Percentiles rank a stretch among this genome's conserved stretches.
Conservation (phyloP, 129 eudicot species). For the Pittosporum tobira region DNA sequence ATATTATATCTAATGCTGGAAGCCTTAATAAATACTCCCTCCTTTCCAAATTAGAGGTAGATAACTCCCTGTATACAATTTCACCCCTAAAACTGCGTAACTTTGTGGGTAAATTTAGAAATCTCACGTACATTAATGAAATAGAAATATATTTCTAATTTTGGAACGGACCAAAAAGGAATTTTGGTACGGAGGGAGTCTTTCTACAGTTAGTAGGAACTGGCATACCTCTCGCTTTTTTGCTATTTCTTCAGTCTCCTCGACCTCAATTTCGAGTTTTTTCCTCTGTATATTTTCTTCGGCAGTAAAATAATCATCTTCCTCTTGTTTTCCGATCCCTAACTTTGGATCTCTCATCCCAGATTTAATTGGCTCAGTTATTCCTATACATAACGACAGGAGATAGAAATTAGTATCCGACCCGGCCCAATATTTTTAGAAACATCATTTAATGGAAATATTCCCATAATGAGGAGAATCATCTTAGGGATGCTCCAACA, state of each 20-base stretch:
- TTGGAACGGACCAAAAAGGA: no score
- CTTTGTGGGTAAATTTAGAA: no score
- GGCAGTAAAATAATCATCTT: constrained; percentile 91
- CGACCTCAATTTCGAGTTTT: constrained; percentile 86
- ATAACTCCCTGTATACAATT: no score
- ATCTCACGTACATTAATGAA: no score
- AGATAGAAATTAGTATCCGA: not conserved
- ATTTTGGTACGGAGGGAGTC: no score
- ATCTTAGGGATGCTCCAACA: not conserved
- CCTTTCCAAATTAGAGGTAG: no score
- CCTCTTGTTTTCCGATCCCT: constrained; percentile 91
- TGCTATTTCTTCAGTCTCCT: constrained; percentile 81
- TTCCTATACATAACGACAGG: constrained; percentile 38
- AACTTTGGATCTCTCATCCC: constrained; percentile 89
- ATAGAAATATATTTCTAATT: no score
- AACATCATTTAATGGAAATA: not conserved
- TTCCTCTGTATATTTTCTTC: constrained; percentile 91
- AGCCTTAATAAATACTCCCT: constrained; percentile 11
- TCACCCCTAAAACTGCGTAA: no score
- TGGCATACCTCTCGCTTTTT: constrained; percentile 87
- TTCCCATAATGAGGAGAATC: not conserved
- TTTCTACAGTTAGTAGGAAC: constrained; percentile 12
- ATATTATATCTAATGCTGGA: constrained; percentile 16
- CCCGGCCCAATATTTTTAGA: not conserved
- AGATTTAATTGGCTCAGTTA: constrained; percentile 87